A percentile compares a stretch with the other conserved stretches of the same genome.
These are phyloP conservation scores for Solidago caesia DNA, from an alignment of 129 eudicot species.

Conservation along the genomic window DNA sequence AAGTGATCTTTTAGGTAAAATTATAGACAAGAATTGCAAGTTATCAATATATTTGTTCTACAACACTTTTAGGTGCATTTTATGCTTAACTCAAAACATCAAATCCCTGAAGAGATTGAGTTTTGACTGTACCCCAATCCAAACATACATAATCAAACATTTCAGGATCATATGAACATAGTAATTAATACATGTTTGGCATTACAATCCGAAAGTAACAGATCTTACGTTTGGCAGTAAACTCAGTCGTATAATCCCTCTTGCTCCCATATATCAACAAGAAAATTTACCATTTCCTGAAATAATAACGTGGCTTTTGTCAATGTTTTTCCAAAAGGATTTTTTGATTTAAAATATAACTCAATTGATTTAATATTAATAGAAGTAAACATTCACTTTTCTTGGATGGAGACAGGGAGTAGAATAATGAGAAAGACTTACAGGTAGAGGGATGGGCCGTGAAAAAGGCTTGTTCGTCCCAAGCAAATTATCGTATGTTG, in stretches of 20 bases:
- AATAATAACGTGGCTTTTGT: background rate
- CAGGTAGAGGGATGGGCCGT: slow-evolving; percentile 67
- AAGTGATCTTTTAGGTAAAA: slow-evolving; percentile 3
- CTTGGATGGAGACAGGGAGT: background rate
- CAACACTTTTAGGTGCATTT: slow-evolving; percentile 14
- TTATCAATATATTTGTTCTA: slow-evolving; percentile 16
- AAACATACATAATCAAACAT: slow-evolving; percentile 27
- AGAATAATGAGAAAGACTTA: slow-evolving; percentile 38
- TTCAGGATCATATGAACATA: slow-evolving; percentile 23
- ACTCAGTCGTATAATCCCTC: slow-evolving; percentile 79
- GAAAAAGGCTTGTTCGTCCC: slow-evolving; percentile 77
- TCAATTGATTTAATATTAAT: background rate
- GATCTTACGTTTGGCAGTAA: slow-evolving; percentile 17
- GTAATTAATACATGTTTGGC: background rate
- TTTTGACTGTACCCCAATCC: background rate
- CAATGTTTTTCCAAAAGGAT: background rate
- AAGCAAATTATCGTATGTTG: slow-evolving; percentile 72
- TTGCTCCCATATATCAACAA: slow-evolving; percentile 87
- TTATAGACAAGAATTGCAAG: slow-evolving; percentile 2
- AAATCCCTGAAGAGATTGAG: background rate
- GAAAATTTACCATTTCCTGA: slow-evolving; percentile 92
- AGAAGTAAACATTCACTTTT: background rate
- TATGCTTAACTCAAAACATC: slow-evolving; percentile 23
- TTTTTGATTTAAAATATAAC: background rate
- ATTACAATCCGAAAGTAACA: slow-evolving; percentile 18